Conservation (phyloP, 148 eudicot species). For the Oxyria digyna region DNA sequence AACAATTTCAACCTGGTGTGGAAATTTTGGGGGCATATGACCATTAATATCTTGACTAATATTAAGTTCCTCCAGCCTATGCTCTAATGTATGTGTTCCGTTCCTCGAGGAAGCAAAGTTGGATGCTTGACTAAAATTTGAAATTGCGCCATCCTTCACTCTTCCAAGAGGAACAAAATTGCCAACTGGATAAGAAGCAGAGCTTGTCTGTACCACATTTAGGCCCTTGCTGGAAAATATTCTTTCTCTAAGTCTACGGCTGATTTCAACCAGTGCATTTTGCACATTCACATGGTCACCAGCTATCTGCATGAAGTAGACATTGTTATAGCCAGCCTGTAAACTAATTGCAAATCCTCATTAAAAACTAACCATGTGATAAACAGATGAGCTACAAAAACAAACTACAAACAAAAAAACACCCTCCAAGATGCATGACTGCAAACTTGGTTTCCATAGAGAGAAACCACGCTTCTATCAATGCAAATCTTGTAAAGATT, state of each 20-base stretch:
- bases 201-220: slow-evolving; percentile 1
- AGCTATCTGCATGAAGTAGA: slow-evolving; percentile 27
- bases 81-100: slow-evolving; percentile 8
- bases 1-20: slow-evolving; percentile 7
- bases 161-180: slow-evolving; percentile 7
- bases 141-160: background rate
- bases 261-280: slow-evolving; percentile 37
- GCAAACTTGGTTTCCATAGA: background rate
- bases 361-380: background rate
- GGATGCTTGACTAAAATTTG: background rate
- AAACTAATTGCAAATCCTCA: background rate
- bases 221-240: slow-evolving; percentile 12
- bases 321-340: background rate
- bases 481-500: background rate
- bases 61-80: slow-evolving; percentile 17
- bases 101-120: background rate
- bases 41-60: slow-evolving; percentile 12
- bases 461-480: background rate
- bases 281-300: slow-evolving; percentile 39
- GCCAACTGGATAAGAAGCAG: slow-evolving; percentile 17
- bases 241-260: slow-evolving; percentile 30
- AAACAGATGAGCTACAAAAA: background rate
- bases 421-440: background rate
- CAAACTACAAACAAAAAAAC: background rate
- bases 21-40: background rate